A percentile compares a stretch with the other conserved stretches of the same genome.
phyloP scores from a whole-genome alignment of 352 stramenopile species.

The Labyrinthula sp. region DNA sequence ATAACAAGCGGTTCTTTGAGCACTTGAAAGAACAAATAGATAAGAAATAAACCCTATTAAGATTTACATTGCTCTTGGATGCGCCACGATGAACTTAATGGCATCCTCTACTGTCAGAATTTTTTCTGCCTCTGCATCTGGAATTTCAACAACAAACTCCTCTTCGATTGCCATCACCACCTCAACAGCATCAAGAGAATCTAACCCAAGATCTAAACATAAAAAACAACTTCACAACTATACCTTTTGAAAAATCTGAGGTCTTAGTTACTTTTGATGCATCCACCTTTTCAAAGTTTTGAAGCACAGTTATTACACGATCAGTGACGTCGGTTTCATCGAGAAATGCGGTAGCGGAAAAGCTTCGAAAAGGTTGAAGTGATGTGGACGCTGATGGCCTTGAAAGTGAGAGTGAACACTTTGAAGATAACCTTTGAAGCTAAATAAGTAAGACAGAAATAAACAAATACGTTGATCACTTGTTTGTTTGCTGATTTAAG shows the following conservation, averaged over 20 bases:
- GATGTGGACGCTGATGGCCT: too few relatives aligned
- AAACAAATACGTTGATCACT: too few relatives aligned
- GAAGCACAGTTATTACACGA: constrained; percentile 86
- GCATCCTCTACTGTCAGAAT: constrained; percentile 83
- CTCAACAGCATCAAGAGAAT: constrained; percentile 89
- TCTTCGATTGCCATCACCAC: constrained; percentile 98
- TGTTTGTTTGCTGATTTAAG: too few relatives aligned
- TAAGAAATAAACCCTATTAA: too few relatives aligned
- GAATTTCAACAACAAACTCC: constrained; percentile 99
- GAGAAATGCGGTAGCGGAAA: too few relatives aligned
- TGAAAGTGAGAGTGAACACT: too few relatives aligned
- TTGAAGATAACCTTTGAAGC: too few relatives aligned
- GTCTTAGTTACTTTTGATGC: constrained; percentile 51
- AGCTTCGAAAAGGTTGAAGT: too few relatives aligned
- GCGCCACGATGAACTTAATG: constrained; percentile 89
- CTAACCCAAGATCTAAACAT: constrained; percentile 91
- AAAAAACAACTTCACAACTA: constrained; percentile 85
- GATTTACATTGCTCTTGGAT: constrained; percentile 96
- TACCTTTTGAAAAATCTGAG: constrained; percentile 36
- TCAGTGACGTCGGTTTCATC: constrained; percentile 73
- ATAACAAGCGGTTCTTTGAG: too few relatives aligned
- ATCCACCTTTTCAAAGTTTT: constrained; percentile 99
- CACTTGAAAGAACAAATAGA: too few relatives aligned
- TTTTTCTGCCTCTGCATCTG: constrained; percentile 96
- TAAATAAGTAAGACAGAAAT: too few relatives aligned